Conservation (phyloP, 2,329 filamentous ascomycete species). For the Venturia pyrina region DNA sequence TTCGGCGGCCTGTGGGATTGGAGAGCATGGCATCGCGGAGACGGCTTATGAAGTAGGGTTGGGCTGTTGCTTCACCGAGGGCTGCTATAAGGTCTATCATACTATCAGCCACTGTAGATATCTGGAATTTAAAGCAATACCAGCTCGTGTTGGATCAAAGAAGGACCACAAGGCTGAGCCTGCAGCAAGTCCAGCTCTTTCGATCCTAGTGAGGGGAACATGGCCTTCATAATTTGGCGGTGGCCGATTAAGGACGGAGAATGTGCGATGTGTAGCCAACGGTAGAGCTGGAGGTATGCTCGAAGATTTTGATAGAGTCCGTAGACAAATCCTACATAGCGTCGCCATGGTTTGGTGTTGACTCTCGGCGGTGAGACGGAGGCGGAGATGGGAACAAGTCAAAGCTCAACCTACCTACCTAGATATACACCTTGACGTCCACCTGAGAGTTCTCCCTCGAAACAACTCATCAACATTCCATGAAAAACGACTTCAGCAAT, state of each 20-base stretch:
- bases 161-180: conserved; percentile 51
- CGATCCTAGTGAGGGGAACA: conserved; percentile 71
- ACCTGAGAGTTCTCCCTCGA: background rate
- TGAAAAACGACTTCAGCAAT: background rate
- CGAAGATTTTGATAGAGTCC: background rate
- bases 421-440: background rate
- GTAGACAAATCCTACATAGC: background rate
- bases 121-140: conserved; percentile 31
- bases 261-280: conserved; percentile 35
- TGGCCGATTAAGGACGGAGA: conserved; percentile 79
- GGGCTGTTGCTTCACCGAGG: conserved; percentile 87
- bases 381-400: background rate
- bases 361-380: background rate
- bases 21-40: conserved; percentile 88
- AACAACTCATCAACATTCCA: background rate
- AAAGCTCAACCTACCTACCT: conserved; percentile 1
- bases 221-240: conserved; percentile 84
- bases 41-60: conserved; percentile 88
- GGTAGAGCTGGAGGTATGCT: background rate
- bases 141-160: conserved; percentile 69
- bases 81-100: conserved; percentile 76
- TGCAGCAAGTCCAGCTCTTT: conserved; percentile 61
- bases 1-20: conserved; percentile 73
- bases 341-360: background rate
- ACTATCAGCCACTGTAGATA: background rate